Conservation (phyloP, 352 stramenopile genomes). For the Sclerospora graminicola region DNA sequence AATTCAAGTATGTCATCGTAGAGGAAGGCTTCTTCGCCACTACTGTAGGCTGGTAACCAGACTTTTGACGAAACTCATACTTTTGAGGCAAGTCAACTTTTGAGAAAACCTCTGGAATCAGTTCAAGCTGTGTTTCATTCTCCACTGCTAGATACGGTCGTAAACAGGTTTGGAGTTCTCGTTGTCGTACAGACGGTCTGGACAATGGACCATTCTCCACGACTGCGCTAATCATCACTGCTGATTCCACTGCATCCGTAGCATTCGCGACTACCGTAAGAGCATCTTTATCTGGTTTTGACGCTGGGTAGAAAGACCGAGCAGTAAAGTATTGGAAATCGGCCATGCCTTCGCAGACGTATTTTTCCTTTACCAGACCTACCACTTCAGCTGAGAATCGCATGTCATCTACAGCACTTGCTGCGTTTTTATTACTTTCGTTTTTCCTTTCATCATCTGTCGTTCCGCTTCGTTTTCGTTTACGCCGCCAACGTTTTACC, state of each 20-base stretch:
- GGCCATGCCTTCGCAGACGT: constrained; percentile 79
- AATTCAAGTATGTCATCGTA: constrained; percentile 74
- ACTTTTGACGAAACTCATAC: constrained; percentile 76
- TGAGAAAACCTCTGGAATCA: constrained; percentile 77
- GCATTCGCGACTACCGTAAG: constrained; percentile 16
- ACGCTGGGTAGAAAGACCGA: constrained; percentile 39
- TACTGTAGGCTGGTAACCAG: constrained; percentile 54
- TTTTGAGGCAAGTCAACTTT: constrained; percentile 75
- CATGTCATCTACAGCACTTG: constrained; percentile 5
- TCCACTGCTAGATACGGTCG: constrained; percentile 43
- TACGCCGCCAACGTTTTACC: constrained; percentile 29
- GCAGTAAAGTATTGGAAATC: constrained; percentile 81
- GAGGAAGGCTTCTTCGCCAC: constrained; percentile 52
- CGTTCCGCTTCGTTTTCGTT: constrained; percentile 12
- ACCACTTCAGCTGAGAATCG: constrained; percentile 36
- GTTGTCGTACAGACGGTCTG: constrained; percentile 26
- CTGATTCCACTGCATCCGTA: constrained; percentile 13
- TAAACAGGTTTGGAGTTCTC: constrained; percentile 40
- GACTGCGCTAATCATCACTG: constrained; percentile 18
- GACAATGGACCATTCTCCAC: constrained; percentile 32
- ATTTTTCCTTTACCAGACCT: constrained; percentile 62
- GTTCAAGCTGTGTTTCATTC: constrained; percentile 45
- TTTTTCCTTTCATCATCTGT: constrained; percentile 7
- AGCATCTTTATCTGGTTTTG: constrained; percentile 16
- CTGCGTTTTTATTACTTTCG: constrained; percentile 1